These are phyloP conservation scores for Calonectria pseudoreteaudii DNA, from an alignment of 2,329 filamentous ascomycete genomes.

Conservation along the genomic window DNA sequence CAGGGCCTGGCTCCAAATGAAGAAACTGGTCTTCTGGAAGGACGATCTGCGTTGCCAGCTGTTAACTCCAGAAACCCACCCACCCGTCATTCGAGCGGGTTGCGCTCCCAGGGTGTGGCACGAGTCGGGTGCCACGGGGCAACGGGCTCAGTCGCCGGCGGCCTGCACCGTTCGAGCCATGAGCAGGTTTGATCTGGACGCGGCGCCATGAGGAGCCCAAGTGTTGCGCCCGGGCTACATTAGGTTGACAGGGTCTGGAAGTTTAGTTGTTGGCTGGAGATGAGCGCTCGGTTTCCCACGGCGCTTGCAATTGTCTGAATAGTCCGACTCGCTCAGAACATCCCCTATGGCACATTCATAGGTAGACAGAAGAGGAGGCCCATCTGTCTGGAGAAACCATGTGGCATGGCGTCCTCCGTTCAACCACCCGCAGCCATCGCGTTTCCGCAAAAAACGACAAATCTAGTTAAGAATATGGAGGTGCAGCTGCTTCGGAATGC, in stretches of 20 bases:
- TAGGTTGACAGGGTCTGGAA: conserved; percentile 31
- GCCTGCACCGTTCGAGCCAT: conserved; percentile 32
- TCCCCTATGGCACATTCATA: conserved; percentile 20
- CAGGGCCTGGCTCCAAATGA: conserved; percentile 32
- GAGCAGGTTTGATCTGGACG: conserved; percentile 33
- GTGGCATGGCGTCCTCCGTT: conserved; percentile 34
- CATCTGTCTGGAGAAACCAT: conserved; percentile 35
- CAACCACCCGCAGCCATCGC: conserved; percentile 25
- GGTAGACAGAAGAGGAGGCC: conserved; percentile 9
- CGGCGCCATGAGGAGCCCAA: conserved; percentile 21
- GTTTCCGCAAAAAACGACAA: conserved; percentile 24
- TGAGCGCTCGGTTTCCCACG: neutral
- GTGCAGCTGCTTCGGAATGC: conserved; percentile 4
- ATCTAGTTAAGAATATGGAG: conserved; percentile 22
- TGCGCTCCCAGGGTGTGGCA: conserved; percentile 35
- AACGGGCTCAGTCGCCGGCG: conserved; percentile 25
- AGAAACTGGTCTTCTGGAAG: conserved; percentile 44
- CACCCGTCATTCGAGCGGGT: conserved; percentile 35
- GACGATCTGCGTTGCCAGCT: conserved; percentile 35
- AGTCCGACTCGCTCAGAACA: conserved; percentile 23
- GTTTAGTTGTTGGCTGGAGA: conserved; percentile 13
- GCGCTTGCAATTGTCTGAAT: neutral
- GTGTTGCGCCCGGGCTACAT: conserved; percentile 27
- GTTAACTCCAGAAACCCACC: conserved; percentile 29
- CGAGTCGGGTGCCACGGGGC: conserved; percentile 37